Percentiles rank a stretch among this genome's conserved stretches.
phyloP scores from a whole-genome alignment of 2,329 filamentous ascomycete genomes.

The Stemphylium lycopersici region DNA sequence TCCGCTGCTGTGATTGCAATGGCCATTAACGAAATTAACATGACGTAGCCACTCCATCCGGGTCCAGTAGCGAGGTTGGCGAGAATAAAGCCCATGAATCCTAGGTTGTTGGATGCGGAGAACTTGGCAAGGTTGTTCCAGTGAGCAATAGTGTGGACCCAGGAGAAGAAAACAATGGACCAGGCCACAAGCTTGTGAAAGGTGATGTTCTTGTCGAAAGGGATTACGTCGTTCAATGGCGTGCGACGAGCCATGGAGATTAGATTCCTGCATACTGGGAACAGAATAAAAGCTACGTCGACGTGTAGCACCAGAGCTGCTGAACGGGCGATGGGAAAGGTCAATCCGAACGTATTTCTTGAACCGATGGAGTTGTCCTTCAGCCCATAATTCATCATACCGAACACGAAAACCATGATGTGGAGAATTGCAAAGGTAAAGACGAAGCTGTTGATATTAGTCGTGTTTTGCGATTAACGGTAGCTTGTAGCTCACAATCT shows the following conservation, averaged over 20 bases:
- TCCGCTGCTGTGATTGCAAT: conserved; percentile 81
- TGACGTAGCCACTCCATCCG: conserved; percentile 85
- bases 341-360: conserved; percentile 73
- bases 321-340: conserved; percentile 76
- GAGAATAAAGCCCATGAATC: conserved; percentile 77
- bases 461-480: neutral
- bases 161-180: conserved; percentile 88
- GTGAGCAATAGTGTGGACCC: conserved; percentile 84
- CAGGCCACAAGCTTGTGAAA: conserved; percentile 86
- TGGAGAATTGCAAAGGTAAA: conserved; percentile 76
- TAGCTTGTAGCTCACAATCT: conserved; percentile 67
- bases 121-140: conserved; percentile 87
- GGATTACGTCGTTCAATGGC: conserved; percentile 82
- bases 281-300: conserved; percentile 78
- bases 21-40: conserved; percentile 77
- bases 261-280: conserved; percentile 83
- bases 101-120: conserved; percentile 74
- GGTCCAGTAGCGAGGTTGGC: conserved; percentile 81
- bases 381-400: conserved; percentile 77
- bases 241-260: conserved; percentile 82
- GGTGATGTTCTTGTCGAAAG: conserved; percentile 88
- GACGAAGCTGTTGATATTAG: conserved; percentile 67
- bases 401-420: conserved; percentile 78
- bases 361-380: conserved; percentile 73
- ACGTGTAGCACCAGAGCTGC: conserved; percentile 80